Percentiles rank a stretch among this genome's conserved stretches.
Conservation (phyloP, 768 basidiomycete genomes). For the Phylloporus sp. region DNA sequence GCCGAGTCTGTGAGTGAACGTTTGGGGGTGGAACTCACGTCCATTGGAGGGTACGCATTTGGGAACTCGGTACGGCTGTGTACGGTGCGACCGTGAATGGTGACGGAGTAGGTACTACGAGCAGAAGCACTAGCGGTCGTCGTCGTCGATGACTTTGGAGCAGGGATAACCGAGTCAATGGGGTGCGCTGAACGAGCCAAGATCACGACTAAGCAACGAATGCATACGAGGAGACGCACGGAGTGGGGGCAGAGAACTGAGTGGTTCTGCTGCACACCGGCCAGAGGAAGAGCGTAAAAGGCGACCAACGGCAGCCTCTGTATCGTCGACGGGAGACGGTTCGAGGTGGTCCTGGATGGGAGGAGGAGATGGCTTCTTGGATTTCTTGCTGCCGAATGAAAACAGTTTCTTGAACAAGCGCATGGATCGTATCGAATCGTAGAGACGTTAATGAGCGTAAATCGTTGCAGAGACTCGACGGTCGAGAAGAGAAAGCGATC, state of each 20-base stretch:
- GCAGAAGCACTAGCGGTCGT: conserved; percentile 51
- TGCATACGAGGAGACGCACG: conserved; percentile 44
- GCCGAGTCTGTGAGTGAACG: conserved; percentile 27
- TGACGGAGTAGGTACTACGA: conserved; percentile 66
- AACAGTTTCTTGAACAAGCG: conserved; percentile 67
- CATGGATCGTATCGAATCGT: conserved; percentile 43
- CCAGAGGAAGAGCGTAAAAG: conserved; percentile 72
- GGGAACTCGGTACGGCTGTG: conserved; percentile 64
- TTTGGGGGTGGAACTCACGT: conserved; percentile 23
- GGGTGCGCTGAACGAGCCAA: conserved; percentile 49
- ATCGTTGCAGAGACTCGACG: conserved; percentile 11
- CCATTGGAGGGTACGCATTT: conserved; percentile 47
- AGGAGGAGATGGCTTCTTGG: conserved; percentile 40
- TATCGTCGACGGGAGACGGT: conserved; percentile 37
- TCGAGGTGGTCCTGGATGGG: conserved; percentile 16
- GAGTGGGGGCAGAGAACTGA: conserved; percentile 57
- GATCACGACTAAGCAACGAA: no score
- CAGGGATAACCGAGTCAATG: conserved; percentile 51
- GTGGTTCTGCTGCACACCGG: conserved; percentile 52
- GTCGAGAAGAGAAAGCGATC: not conserved
- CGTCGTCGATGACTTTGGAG: conserved; percentile 45
- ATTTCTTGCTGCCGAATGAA: conserved; percentile 62
- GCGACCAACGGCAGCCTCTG: conserved; percentile 39
- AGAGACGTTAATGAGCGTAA: conserved; percentile 27
- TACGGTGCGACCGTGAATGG: conserved; percentile 57